Base-by-base conservation (phyloP, 208 protist species). In the Crithidia mellificae region DNA sequence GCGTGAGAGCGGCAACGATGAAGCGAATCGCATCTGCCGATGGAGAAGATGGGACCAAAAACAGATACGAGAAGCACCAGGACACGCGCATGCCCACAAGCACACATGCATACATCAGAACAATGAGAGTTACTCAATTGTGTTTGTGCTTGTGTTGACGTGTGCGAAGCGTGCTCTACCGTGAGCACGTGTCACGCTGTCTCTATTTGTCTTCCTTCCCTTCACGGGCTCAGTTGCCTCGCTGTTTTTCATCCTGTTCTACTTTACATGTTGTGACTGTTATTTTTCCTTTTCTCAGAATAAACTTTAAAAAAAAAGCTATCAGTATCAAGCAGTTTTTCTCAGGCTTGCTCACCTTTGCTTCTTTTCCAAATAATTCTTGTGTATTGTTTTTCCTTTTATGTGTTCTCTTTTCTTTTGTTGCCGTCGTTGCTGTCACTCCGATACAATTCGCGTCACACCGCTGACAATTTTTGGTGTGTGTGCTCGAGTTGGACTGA, bases 291-390 rank as follows among this genome's bases (percentile, higher is more conserved):
- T 17, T 46, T 46, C 6, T 46, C 41, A 20, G 41, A 19, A 20
- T 46, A 46, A 46, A 46, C 17, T n/a, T 19, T 6, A 20, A 49
- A 68, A 47, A 25, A 11, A 22, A n/a, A n/a, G n/a, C n/a, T n/a
- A n/a, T n/a, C n/a, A n/a, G n/a, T n/a, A 53, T 29, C 43, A 49
- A 36, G 30, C 55, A 51, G 51, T 24, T 55, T 44, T 17, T 44
- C 50, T 63, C 57, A 29, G 41, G 41, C n/a, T 46, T 46, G 41
- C 17, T 52, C 63, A 59, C 6, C 0, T 17, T 63, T 20, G 5
- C 61, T 47, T 62, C 30, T 27, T 25, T 56, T 46, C 29, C n/a
- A n/a, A n/a, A n/a, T n/a, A n/a, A 32, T 56, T 44, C 50, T 64
- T 55, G 50, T 39, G 32, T 11, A 25, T 53, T 47, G 38, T 47